Conservation (phyloP, 257 asterid species). For the Nicotiana obtusifolia region DNA sequence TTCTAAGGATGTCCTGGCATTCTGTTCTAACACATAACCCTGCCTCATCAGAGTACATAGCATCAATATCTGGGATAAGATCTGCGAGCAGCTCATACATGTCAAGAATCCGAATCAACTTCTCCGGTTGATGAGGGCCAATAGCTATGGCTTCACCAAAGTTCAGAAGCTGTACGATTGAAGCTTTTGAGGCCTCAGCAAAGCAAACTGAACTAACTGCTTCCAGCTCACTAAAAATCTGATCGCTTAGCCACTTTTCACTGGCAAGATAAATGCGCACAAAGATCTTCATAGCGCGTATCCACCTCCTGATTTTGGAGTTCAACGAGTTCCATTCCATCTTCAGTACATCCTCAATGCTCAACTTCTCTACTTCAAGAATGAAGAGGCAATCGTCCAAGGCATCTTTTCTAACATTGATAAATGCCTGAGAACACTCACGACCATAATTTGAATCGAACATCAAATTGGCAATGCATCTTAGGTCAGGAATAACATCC, state of each 20-base stretch:
- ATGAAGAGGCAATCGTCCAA: conserved; percentile 75
- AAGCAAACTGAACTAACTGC: conserved; percentile 46
- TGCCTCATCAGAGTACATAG: conserved; percentile 44
- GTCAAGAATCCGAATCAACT: conserved; percentile 73
- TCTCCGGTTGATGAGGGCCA: conserved; percentile 80
- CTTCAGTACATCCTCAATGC: conserved; percentile 82
- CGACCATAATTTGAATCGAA: conserved; percentile 67
- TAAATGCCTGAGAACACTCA: conserved; percentile 75
- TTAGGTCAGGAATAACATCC: conserved; percentile 56
- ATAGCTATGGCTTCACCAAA: conserved; percentile 79
- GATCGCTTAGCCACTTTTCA: conserved; percentile 71
- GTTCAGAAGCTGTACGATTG: conserved; percentile 62
- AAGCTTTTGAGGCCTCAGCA: conserved; percentile 62
- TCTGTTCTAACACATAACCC: conserved; percentile 49
- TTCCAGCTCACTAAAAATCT: conserved; percentile 68
- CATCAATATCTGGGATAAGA: conserved; percentile 49
- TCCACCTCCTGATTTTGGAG: conserved; percentile 81
- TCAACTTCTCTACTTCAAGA: conserved; percentile 73
- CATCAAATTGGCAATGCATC: conserved; percentile 66
- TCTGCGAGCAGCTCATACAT: conserved; percentile 81
- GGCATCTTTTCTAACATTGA: conserved; percentile 69
- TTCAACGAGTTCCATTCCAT: conserved; percentile 80
- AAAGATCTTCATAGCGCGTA: conserved; percentile 78
- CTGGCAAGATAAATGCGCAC: conserved; percentile 77
- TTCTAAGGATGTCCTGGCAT: conserved; percentile 45